These are phyloP conservation scores for Malbranchea zuffiana DNA, from an alignment of 2,329 filamentous ascomycete species.

Conservation along the genomic window DNA sequence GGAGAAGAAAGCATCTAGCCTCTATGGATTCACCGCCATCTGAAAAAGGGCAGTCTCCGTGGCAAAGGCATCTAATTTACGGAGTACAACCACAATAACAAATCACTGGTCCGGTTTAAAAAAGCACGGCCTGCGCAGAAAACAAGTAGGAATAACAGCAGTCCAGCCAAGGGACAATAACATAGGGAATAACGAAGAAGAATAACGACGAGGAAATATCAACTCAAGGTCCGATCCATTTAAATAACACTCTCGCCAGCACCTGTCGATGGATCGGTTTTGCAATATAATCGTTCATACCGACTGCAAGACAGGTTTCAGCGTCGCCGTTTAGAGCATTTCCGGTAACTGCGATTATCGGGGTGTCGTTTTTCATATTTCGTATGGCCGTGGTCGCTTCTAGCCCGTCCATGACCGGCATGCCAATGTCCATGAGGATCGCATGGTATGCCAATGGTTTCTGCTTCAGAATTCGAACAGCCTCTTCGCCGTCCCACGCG, in stretches of 20 bases:
- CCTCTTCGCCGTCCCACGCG: conserved; percentile 36
- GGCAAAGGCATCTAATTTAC: too few relatives aligned
- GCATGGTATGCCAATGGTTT: conserved; percentile 35
- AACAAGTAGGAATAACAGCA: too few relatives aligned
- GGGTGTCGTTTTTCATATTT: conserved; percentile 28
- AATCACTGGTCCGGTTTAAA: too few relatives aligned
- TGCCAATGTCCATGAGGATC: conserved; percentile 40
- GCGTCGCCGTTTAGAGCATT: conserved; percentile 47
- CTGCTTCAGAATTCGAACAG: conserved; percentile 33
- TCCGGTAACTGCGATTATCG: conserved; percentile 47
- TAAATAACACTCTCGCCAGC: conserved; percentile 35
- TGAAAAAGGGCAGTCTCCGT: too few relatives aligned
- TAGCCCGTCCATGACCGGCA: conserved; percentile 39
- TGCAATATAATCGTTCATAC: conserved; percentile 47
- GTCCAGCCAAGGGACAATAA: background rate
- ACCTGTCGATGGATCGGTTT: conserved; percentile 45
- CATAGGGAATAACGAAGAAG: background rate
- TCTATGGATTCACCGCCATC: too few relatives aligned
- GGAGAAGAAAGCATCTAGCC: too few relatives aligned
- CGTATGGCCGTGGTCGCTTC: conserved; percentile 37
- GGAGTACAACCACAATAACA: too few relatives aligned
- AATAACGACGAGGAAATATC: background rate
- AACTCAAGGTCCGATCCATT: conserved; percentile 18
- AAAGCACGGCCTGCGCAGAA: too few relatives aligned
- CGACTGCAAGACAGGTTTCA: conserved; percentile 43